Percentiles rank a stretch among this genome's conserved stretches.
Conservation (phyloP, 2,329 filamentous ascomycete species). For the Pseudogymnoascus sp. region DNA sequence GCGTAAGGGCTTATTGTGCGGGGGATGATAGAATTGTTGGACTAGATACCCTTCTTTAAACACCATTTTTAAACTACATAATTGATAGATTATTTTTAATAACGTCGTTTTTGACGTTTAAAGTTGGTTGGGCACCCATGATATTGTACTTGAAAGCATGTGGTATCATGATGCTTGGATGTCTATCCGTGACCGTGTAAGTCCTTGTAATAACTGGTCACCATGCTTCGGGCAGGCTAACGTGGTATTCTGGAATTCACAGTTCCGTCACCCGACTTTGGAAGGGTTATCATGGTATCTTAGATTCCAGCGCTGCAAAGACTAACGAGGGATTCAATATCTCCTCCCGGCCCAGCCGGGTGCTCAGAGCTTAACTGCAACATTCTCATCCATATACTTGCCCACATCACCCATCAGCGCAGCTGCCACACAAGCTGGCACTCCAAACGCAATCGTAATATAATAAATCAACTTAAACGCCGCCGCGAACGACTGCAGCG, state of each 20-base stretch:
- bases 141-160: neutral
- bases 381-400: slow-evolving; percentile 39
- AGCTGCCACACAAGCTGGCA: slow-evolving; percentile 38
- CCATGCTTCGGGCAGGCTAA: neutral
- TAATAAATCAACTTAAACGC: slow-evolving; percentile 44
- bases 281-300: neutral
- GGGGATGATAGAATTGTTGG: neutral
- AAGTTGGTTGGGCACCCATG: neutral
- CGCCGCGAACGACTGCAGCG: slow-evolving; percentile 15
- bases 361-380: slow-evolving; percentile 35
- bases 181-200: neutral
- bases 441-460: slow-evolving; percentile 44
- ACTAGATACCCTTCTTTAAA: neutral
- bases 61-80: neutral
- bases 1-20: neutral
- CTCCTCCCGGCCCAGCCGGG: neutral
- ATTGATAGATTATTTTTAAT: neutral
- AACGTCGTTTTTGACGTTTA: neutral
- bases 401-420: slow-evolving; percentile 42
- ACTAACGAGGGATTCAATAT: neutral
- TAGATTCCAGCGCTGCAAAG: neutral
- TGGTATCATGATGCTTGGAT: neutral
- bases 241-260: neutral
- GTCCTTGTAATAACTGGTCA: neutral
- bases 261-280: neutral